Evolutionary conservation across 208 protist species (phyloP).

Genomic region (Trypanosoma caninum): DNA sequence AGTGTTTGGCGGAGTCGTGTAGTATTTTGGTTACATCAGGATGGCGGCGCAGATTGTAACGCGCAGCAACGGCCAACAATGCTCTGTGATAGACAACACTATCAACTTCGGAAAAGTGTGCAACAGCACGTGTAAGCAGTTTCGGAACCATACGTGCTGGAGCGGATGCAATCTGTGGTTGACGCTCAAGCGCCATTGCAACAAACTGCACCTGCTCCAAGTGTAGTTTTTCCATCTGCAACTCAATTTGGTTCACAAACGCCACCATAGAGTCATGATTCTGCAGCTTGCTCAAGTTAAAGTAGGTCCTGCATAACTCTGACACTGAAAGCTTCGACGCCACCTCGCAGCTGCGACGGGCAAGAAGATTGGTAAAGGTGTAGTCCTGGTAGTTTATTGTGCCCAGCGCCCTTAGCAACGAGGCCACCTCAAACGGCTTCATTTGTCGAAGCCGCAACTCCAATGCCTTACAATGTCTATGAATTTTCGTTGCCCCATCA

Average conservation of each 20-base stretch:
- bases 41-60: slow-evolving; percentile 48
- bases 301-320: slow-evolving; percentile 65
- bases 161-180: slow-evolving; percentile 60
- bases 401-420: slow-evolving; percentile 50
- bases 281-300: slow-evolving; percentile 70
- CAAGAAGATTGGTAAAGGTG: slow-evolving; percentile 52
- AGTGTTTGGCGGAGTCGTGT: slow-evolving; percentile 27
- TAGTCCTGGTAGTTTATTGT: slow-evolving; percentile 72
- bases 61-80: slow-evolving; percentile 53
- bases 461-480: slow-evolving; percentile 43
- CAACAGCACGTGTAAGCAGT: slow-evolving; percentile 37
- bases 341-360: slow-evolving; percentile 76
- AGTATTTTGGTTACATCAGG: slow-evolving; percentile 33
- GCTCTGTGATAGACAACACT: slow-evolving; percentile 52
- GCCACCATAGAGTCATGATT: slow-evolving; percentile 74
- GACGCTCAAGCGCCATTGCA: slow-evolving; percentile 49
- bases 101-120: slow-evolving; percentile 30
- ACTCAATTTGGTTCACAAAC: slow-evolving; percentile 62
- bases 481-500: slow-evolving; percentile 29
- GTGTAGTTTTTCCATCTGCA: slow-evolving; percentile 34
- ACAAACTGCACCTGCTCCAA: slow-evolving; percentile 52
- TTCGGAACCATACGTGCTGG: slow-evolving; percentile 42
- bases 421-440: slow-evolving; percentile 32
- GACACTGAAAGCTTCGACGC: slow-evolving; percentile 32
- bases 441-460: slow-evolving; percentile 55